A percentile compares a stretch with the other conserved stretches of the same genome.
Evolutionary conservation across 192 early-diverging fungal genomes (phyloP).

Genomic region (Backusella westeae): DNA sequence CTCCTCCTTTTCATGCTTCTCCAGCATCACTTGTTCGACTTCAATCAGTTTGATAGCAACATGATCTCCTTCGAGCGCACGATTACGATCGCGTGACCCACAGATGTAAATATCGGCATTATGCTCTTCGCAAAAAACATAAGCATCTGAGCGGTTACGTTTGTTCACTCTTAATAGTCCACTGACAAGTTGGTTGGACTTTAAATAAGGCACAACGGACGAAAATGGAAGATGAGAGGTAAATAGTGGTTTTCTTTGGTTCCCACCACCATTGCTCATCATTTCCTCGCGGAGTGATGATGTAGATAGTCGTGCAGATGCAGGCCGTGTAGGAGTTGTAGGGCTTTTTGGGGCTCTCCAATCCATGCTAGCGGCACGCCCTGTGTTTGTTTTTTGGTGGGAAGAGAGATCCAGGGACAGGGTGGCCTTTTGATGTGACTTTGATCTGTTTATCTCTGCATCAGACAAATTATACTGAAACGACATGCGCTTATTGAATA

Average conservation of each 20-base stretch:
- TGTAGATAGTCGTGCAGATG: neutral
- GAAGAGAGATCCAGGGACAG: neutral
- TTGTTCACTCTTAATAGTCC: constrained; percentile 86
- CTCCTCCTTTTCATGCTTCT: constrained; percentile 48
- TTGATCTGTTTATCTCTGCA: neutral
- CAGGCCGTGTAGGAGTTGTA: neutral
- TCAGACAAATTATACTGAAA: neutral
- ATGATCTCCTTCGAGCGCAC: constrained; percentile 77
- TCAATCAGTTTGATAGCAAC: constrained; percentile 68
- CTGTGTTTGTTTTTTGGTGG: neutral
- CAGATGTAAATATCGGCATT: constrained; percentile 74
- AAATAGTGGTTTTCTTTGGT: constrained; percentile 50
- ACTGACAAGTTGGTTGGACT: constrained; percentile 54
- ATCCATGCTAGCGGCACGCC: neutral
- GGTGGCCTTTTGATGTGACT: neutral
- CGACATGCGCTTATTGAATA: neutral
- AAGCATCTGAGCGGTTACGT: constrained; percentile 79
- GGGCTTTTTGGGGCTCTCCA: constrained; percentile 9
- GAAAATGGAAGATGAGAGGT: constrained; percentile 54
- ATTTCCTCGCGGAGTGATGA: neutral
- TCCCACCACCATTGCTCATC: constrained; percentile 18
- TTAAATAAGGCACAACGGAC: constrained; percentile 44
- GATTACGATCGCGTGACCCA: constrained; percentile 67
- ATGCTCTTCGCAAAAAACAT: constrained; percentile 71
- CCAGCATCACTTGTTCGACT: constrained; percentile 53